Evolutionary conservation across 495 filamentous ascomycete genomes (phyloP).

Genomic region (Xylaria telfairii): DNA sequence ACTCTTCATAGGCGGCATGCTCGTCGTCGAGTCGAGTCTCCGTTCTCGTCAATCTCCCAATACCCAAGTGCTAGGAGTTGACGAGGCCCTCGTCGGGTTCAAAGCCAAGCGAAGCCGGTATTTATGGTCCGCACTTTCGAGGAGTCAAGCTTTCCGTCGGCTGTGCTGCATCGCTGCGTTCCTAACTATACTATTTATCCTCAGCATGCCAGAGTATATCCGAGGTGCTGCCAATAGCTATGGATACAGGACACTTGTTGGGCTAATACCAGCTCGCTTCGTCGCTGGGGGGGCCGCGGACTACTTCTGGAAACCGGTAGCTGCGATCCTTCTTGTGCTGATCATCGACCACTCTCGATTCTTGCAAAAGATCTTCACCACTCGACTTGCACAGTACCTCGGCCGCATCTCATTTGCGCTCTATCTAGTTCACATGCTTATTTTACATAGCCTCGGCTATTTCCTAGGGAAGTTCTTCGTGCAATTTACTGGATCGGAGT

Average conservation of each 20-base stretch:
- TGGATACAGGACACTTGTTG: conserved; percentile 51
- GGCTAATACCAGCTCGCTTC: conserved; percentile 47
- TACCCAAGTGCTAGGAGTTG: background rate
- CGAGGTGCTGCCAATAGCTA: conserved; percentile 23
- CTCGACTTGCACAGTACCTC: conserved; percentile 66
- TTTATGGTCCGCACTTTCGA: background rate
- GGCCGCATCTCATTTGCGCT: conserved; percentile 69
- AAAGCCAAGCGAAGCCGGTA: background rate
- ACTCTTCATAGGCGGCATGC: conserved; percentile 26
- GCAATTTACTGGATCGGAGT: conserved; percentile 8
- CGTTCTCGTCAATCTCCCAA: background rate
- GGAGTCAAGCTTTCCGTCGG: background rate
- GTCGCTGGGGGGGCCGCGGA: conserved; percentile 59
- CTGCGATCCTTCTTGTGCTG: conserved; percentile 60
- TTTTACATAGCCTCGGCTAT: conserved; percentile 54
- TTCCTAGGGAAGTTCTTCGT: conserved; percentile 30
- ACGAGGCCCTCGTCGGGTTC: background rate
- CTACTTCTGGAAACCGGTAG: conserved; percentile 57
- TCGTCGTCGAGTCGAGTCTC: conserved; percentile 19
- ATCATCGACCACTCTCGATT: conserved; percentile 51
- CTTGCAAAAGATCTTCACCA: conserved; percentile 62
- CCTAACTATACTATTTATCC: conserved; percentile 17
- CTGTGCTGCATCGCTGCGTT: background rate
- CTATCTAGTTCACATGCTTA: conserved; percentile 69
- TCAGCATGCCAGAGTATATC: conserved; percentile 27